Percentiles rank a stretch among this genome's conserved stretches.
Conservation (phyloP, 306 rosid genomes). For the Cucumis hystrix region DNA sequence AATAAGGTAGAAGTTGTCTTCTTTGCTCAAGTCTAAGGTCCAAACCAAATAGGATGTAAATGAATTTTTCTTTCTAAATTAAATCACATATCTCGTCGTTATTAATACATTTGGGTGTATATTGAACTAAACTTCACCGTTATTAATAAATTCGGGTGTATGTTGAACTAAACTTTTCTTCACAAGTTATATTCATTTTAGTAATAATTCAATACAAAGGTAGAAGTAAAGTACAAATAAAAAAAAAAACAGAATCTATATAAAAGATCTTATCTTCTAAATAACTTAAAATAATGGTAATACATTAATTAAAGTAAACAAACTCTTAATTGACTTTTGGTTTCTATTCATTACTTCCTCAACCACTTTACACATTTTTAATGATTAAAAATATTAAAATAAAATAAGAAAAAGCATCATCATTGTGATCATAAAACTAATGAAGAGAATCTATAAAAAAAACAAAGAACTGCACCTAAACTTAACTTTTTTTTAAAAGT, state of each 20-base stretch:
- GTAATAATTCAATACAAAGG: no score
- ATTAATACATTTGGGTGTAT: no score
- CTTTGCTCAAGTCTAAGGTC: no score
- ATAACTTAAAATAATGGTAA: neutral
- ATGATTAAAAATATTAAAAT: neutral
- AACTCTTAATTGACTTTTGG: neutral
- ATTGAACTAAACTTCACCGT: no score
- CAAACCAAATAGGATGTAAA: no score
- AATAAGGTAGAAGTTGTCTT: no score
- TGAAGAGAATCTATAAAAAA: neutral
- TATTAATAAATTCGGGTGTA: no score
- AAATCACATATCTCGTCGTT: no score
- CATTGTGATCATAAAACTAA: neutral
- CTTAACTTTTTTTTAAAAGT: neutral
- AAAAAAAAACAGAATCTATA: neutral
- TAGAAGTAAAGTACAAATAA: neutral
- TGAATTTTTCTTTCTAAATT: no score
- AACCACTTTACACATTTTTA: neutral
- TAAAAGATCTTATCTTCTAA: neutral
- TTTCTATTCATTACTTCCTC: neutral
- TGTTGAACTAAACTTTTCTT: no score
- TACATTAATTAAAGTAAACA: neutral
- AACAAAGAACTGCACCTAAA: neutral
- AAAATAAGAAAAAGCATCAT: neutral
- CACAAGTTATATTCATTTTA: no score